Base-by-base conservation (phyloP, 495 filamentous ascomycete species). In the Hyaloscypha bicolor region DNA sequence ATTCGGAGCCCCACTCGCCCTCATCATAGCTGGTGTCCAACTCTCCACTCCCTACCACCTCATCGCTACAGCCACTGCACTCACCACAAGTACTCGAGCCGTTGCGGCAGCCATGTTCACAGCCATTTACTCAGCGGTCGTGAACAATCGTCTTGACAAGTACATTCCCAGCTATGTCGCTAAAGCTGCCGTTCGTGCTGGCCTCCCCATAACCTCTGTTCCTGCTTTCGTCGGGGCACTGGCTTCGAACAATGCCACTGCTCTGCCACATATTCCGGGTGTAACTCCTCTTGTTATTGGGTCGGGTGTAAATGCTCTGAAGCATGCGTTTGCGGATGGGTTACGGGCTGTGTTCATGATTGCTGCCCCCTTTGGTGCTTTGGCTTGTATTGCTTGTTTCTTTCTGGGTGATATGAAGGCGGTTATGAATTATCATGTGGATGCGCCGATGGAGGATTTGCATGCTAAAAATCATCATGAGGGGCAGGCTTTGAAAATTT, bases 21-120 rank as follows among this genome's bases (percentile, higher is more conserved):
- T 72, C 31, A 59, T 76, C 9, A 66, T 76, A n/a, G 71, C 72
- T 12, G 72, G 65, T 6, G 75, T 69, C 2, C 75, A 76, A 62
- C 67, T 76, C 1, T 75, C 69, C 19, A 74, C 74, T 19, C 75
- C 75, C 6, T 72, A 69, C 6, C 71, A 75, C 62, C 62, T 76
- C 25, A 74, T 76, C 42, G 73, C 74, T 35, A 61, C 75, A 2
- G 73, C 72, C 1, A 75, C 73, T 37, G 75, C 73, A 12, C 55
- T 75, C 30, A 69, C 75, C 32, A 75, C 75, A 59, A 70, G 70
- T 39, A 53, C 72, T 6, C 52, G 75, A 3, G 73, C 75, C 21
- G 68, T 76, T 6, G 67, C 73, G 2, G 74, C 68, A 3, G 71
- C 68, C 8, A 66, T 76, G 16, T 72, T 73, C 16, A 68, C 74